Evolutionary conservation across 2,329 filamentous ascomycete genomes (phyloP).

Genomic region (Biscogniauxia sp.): DNA sequence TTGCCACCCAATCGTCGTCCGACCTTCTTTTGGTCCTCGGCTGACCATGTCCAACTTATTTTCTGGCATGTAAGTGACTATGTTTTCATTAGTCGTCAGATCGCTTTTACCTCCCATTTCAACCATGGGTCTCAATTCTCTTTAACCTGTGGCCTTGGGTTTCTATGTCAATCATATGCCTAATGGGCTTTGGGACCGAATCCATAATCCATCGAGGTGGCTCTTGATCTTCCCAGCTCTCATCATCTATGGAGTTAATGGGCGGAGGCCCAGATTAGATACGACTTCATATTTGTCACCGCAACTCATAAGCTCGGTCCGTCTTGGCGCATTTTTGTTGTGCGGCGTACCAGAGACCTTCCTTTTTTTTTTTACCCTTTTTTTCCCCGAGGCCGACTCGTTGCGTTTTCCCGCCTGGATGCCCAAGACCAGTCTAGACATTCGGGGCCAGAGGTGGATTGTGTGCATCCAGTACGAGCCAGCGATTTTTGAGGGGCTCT

Average conservation of each 20-base stretch:
- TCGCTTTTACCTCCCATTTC: neutral
- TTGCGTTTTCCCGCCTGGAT: neutral
- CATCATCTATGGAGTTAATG: neutral
- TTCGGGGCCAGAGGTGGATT: neutral
- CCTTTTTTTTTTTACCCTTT: neutral
- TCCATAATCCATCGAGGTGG: neutral
- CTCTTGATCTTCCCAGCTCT: neutral
- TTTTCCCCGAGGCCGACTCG: neutral
- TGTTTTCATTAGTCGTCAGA: neutral
- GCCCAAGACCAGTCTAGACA: neutral
- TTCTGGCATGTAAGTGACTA: conserved; percentile 57
- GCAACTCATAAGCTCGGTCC: neutral
- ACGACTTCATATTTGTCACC: neutral
- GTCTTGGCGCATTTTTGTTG: neutral
- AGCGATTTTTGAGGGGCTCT: neutral
- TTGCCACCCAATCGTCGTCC: conserved; percentile 11
- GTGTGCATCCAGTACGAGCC: neutral
- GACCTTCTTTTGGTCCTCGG: conserved; percentile 21
- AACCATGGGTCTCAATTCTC: conserved; percentile 1
- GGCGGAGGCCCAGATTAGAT: neutral
- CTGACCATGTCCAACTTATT: conserved; percentile 58
- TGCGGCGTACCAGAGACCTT: neutral
- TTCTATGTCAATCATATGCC: neutral
- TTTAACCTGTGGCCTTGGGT: neutral
- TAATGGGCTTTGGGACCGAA: neutral